Evolutionary conservation across 1,284 basidiomycete genomes (phyloP), one percentile per base, ranked within the genome.

Genomic region (Puccinia polysora): DNA sequence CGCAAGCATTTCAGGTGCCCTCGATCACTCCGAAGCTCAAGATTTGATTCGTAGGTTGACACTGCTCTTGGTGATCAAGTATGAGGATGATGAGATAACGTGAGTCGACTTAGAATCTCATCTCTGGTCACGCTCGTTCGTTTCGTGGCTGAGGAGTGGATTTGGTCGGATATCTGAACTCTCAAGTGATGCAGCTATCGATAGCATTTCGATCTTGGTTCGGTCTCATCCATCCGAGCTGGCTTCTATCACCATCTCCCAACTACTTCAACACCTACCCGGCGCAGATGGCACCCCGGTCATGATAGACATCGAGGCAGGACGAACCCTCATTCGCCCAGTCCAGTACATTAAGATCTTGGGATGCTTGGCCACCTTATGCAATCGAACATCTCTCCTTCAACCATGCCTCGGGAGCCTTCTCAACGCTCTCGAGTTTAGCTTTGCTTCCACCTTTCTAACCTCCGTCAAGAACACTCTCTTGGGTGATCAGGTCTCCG

Each of bases 371-470:
- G 84, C 86, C 47, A 84, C 83, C 12, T 84, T 99, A 14, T 95
- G 91, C 78, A 80, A 85, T 2, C 85, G 88, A 55, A 84, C 89
- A 0, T 84, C 86, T 25, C 83, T 97, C 30, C 97, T 96, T 80
- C 90, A 92, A 78, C 87, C 84, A 5, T 84, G 97, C 34, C 86
- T 91, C 47, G 85, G 91, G 55, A 86, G 89, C 25, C 82, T 97
- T 12, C 86, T 84, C 0, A 87, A 88, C 1, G 91, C 91, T 79
- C 82, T 97, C 30, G 89, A 92, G 30, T 74, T 78, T 89, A 0
- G 79, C 89, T 45, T 87, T 86, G 75, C 79, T 80, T 14, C 73
- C 85, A n/a, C 36, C 45, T 32, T 38, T 10, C 80, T 83, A 8
- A 74, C 78, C 0, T 62, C 67, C 60, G 77, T 38, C 53, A 60